Percentiles rank a stretch among this genome's conserved stretches.
phyloP scores from a whole-genome alignment of 108 stramenopile species.

The Cyclotella sp. region DNA sequence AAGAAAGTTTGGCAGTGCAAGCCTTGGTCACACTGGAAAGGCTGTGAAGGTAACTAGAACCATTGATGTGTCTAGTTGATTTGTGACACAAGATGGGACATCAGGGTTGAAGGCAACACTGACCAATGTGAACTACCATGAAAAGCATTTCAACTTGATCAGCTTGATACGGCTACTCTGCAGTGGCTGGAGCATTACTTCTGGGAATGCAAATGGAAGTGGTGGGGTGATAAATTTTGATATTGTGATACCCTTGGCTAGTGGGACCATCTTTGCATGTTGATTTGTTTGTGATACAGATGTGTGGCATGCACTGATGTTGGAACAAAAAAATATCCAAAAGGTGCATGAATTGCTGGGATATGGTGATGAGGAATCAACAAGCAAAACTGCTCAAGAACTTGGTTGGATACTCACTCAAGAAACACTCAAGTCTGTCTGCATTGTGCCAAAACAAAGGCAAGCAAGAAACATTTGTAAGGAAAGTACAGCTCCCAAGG shows the following conservation, averaged over 20 bases:
- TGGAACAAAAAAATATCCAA: neutral
- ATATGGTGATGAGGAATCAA: neutral
- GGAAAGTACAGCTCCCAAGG: too few species aligned
- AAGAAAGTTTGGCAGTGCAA: neutral
- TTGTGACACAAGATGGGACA: neutral
- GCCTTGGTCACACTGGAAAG: neutral
- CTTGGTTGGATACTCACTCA: neutral
- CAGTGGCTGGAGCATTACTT: too few species aligned
- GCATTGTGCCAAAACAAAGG: slow-evolving; percentile 2
- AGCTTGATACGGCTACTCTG: too few species aligned
- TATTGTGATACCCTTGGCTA: neutral
- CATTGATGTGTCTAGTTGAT: too few species aligned
- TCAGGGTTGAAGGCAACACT: neutral
- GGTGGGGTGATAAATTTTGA: neutral
- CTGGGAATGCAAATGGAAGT: too few species aligned
- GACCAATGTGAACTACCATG: too few species aligned
- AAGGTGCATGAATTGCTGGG: neutral
- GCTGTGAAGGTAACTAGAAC: neutral
- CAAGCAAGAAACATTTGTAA: neutral
- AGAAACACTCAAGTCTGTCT: neutral
- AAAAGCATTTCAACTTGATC: too few species aligned
- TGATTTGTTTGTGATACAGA: neutral
- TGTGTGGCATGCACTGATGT: neutral
- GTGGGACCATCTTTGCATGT: neutral
- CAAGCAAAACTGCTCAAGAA: neutral